phyloP scores from a whole-genome alignment of 805 yeast species.

The Wickerhamomyces silvicola region DNA sequence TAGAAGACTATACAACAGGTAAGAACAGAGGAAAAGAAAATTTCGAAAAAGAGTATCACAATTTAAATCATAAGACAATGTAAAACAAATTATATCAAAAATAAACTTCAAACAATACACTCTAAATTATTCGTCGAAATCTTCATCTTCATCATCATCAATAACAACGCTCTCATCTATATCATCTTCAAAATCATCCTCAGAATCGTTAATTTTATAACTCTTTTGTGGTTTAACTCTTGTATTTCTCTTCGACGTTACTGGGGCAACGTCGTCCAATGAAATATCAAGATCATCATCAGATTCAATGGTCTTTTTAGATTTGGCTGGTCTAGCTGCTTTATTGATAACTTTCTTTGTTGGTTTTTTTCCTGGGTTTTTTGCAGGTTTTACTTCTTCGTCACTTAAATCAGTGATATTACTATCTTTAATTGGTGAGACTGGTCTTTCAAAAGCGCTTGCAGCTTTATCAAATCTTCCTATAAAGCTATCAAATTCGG shows the following conservation, averaged over 20 bases:
- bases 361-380: constrained; percentile 4
- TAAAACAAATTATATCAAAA: no score
- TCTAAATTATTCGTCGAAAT: constrained; percentile 7
- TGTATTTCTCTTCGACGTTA: constrained; percentile 13
- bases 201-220: constrained; percentile 6
- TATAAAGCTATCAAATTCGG: constrained; percentile 1
- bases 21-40: no score
- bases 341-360: constrained; percentile 11
- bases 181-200: constrained; percentile 3
- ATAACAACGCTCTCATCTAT: constrained; percentile 2
- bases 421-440: constrained; percentile 4
- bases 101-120: no score
- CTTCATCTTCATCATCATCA: constrained; percentile 9
- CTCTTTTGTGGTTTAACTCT: constrained; percentile 14
- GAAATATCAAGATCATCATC: constrained; percentile 12
- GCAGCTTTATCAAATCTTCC: constrained; percentile 6
- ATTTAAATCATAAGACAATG: no score
- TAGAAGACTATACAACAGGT: no score
- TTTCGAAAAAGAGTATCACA: no score
- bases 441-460: constrained; percentile 3
- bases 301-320: constrained; percentile 7
- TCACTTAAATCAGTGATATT: constrained; percentile 2
- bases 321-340: constrained; percentile 4
- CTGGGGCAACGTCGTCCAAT: constrained; percentile 7
- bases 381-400: constrained; percentile 7